A percentile compares a stretch with the other conserved stretches of the same genome.
phyloP scores from a whole-genome alignment of 352 stramenopile genomes.

The Phytopythium vexans region DNA sequence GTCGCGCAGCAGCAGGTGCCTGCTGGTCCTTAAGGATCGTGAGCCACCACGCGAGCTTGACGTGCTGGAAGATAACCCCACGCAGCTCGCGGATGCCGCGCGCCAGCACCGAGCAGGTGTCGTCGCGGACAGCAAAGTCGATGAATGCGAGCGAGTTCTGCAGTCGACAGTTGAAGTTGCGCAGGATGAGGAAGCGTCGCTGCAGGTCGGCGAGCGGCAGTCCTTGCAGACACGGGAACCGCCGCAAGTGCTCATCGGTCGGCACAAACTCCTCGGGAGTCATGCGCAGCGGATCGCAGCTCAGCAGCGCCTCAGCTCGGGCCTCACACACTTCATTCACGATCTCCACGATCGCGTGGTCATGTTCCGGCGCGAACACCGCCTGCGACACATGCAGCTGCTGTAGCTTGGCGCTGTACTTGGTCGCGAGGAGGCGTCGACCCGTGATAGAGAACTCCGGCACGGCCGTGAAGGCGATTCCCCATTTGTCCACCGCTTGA shows the following conservation, averaged over 20 bases:
- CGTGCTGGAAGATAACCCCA: constrained; percentile 80
- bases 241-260: constrained; percentile 58
- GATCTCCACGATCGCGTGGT: constrained; percentile 73
- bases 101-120: constrained; percentile 51
- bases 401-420: constrained; percentile 63
- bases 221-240: constrained; percentile 37
- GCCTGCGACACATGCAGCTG: constrained; percentile 63
- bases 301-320: constrained; percentile 68
- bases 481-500: constrained; percentile 68
- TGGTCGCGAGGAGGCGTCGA: constrained; percentile 60
- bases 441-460: constrained; percentile 83
- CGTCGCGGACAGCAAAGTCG: constrained; percentile 68
- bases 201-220: constrained; percentile 60
- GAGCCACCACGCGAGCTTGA: constrained; percentile 88
- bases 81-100: constrained; percentile 55
- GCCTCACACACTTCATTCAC: constrained; percentile 85
- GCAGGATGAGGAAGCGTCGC: constrained; percentile 79
- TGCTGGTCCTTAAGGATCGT: constrained; percentile 87
- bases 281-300: constrained; percentile 84
- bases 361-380: constrained; percentile 61
- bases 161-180: constrained; percentile 86
- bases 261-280: constrained; percentile 73
- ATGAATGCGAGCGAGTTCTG: constrained; percentile 86
- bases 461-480: constrained; percentile 82
- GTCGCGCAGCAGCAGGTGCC: constrained; percentile 65